A percentile compares a stretch with the other conserved stretches of the same genome.
Conservation (phyloP, 2,329 filamentous ascomycete species). For the Epichloe typhina region DNA sequence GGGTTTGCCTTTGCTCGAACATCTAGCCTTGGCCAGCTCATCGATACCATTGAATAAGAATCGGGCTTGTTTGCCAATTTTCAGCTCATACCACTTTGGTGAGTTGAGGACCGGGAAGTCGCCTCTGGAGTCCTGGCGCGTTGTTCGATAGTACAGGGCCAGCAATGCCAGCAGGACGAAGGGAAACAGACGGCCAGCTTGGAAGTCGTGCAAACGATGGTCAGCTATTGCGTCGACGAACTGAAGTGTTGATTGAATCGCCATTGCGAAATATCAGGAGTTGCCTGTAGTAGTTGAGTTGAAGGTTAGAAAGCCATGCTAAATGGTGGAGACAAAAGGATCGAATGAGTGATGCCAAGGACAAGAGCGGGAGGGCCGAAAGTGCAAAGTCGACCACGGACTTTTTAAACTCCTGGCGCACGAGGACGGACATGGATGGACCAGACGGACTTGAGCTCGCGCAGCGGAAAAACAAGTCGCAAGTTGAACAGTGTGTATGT, state of each 20-base stretch:
- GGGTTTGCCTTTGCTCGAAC: background rate
- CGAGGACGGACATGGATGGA: background rate
- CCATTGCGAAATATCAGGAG: background rate
- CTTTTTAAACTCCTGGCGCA: background rate
- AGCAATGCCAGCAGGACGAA: constrained; percentile 38
- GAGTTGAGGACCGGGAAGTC: constrained; percentile 4
- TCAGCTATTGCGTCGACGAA: background rate
- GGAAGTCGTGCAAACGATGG: background rate
- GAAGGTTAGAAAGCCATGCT: background rate
- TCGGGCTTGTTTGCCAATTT: constrained; percentile 3
- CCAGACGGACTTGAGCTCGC: background rate
- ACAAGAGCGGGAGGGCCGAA: background rate
- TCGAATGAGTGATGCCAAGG: background rate
- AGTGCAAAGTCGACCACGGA: background rate
- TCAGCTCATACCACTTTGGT: constrained; percentile 6
- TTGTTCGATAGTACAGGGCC: background rate
- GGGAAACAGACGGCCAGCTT: constrained; percentile 22
- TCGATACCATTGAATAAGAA: constrained; percentile 5
- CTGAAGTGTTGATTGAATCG: background rate
- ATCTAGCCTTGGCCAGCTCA: constrained; percentile 5
- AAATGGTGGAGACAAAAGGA: background rate
- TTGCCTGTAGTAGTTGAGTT: background rate
- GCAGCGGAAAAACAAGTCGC: background rate
- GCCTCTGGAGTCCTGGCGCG: background rate
- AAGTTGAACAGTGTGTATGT: too few species aligned